Evolutionary conservation across 2,329 filamentous ascomycete species (phyloP), one percentile per base, ranked within the genome.

Genomic region (Immersiporthe knoxdaviesiana): DNA sequence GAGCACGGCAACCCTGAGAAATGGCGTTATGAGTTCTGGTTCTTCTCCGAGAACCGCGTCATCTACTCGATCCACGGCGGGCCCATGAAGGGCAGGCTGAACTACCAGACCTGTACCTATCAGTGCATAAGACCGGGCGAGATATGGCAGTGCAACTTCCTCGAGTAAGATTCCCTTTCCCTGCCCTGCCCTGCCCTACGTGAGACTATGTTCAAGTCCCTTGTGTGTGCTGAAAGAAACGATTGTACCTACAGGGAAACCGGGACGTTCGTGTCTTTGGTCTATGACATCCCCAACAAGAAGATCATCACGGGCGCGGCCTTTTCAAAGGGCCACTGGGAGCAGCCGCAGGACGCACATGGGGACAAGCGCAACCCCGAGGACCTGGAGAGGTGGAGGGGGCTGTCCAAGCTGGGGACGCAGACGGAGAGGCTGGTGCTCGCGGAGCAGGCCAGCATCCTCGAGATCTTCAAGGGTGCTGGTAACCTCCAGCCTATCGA

Each of bases 1-100:
- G 72, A 71, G 2, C 68, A 82, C 1, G 84, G 85, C 12, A 84
- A 84, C 6, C 82, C 84, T 0, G 84, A 87, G 65, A 88, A 86
- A 74, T 89, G 86, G 87, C 82, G 84, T 1, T 89, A 89, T 72
- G 87, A 89, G 70, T 83, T 89, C 74, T 88, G 87, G 86, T 88
- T 88, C 77, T 85, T 84, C 73, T 86, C 82, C n/a, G 77, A 82
- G 24, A 77, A 81, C 66, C 82, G 85, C 5, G 82, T 87, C 62
- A 83, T 88, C 69, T 89, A 89, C 72, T 82, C 83, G 32, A 89
- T 89, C 67, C 86, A 88, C 72, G 85, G 87, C 4, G 86, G 86
- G 0, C 87, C 86, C 3, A 89, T 89, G 86, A 82, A 83, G 0
- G 85, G 85, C 2, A 81, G 84, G 2, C 77, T 78, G 65, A 87